Conservation (phyloP, 1,139 yeast species). For the Yamadazyma dendronema region DNA sequence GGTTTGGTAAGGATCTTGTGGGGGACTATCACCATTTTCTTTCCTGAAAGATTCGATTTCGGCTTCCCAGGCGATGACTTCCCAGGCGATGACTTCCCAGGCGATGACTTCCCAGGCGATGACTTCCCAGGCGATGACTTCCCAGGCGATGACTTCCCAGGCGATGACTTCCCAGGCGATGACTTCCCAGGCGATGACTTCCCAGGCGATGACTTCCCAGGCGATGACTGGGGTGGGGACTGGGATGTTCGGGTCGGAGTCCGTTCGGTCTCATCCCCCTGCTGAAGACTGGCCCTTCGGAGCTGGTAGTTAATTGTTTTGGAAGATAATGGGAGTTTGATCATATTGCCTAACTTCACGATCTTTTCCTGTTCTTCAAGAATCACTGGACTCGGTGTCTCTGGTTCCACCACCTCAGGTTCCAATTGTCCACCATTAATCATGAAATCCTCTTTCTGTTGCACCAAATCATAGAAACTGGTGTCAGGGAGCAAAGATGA, state of each 20-base stretch:
- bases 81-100: not conserved
- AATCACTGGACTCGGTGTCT: conserved; percentile 7
- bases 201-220: too few relatives aligned
- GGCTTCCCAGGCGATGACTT: too few relatives aligned
- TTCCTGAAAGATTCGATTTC: conserved; percentile 13
- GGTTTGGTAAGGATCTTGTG: conserved; percentile 45
- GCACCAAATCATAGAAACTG: conserved; percentile 35
- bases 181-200: too few relatives aligned
- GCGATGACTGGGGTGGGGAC: too few relatives aligned
- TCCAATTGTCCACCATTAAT: conserved; percentile 19
- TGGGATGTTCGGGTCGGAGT: not conserved
- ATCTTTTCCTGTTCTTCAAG: conserved; percentile 24
- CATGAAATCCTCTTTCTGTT: conserved; percentile 33
- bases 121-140: too few relatives aligned
- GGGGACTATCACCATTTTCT: conserved; percentile 39
- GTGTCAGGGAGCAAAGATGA: conserved; percentile 30
- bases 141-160: too few relatives aligned
- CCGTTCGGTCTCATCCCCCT: conserved; percentile 2
- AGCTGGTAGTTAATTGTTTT: conserved; percentile 41
- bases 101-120: not conserved
- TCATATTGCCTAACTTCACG: conserved; percentile 35
- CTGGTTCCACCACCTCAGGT: conserved; percentile 16
- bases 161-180: too few relatives aligned
- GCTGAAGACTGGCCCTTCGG: conserved; percentile 20
- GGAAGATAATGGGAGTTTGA: conserved; percentile 42